Evolutionary conservation across 75 land plant genomes (phyloP).

Genomic region (Picea glauca): DNA sequence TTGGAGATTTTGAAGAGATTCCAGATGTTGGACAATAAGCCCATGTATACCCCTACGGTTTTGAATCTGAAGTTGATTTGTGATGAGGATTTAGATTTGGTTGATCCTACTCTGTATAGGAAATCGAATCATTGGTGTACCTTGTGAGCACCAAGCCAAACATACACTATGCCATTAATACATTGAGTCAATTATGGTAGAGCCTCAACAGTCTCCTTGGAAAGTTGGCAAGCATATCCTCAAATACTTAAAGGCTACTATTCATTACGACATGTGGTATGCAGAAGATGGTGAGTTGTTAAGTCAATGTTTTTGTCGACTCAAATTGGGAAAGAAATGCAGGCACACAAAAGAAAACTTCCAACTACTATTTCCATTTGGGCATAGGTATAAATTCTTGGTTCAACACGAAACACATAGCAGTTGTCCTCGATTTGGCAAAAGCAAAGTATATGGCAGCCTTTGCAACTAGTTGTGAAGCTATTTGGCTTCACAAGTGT

Average conservation of each 20-base stretch:
- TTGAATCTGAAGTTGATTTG: neutral
- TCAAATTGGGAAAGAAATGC: neutral
- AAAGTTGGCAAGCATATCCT: neutral
- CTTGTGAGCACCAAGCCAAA: neutral
- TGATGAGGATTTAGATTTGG: neutral
- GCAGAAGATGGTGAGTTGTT: neutral
- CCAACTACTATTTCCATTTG: neutral
- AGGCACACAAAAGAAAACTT: neutral
- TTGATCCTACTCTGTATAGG: neutral
- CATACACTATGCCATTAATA: neutral
- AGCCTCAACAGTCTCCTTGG: too few species aligned
- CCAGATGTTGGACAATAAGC: neutral
- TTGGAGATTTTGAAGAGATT: neutral
- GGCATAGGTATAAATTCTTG: neutral
- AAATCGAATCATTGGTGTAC: neutral
- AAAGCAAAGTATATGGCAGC: neutral
- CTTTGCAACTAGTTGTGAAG: neutral
- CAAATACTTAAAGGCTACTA: neutral
- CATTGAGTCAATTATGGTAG: too few species aligned
- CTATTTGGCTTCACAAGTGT: neutral
- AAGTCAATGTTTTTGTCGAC: too few species aligned
- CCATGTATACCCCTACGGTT: neutral
- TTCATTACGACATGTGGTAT: neutral
- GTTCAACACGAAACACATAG: neutral
- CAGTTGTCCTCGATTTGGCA: neutral